Percentiles rank a stretch among this genome's conserved stretches.
These are phyloP conservation scores for Periconia sp. DNA, from an alignment of 2,329 filamentous ascomycete species.

Conservation along the genomic window DNA sequence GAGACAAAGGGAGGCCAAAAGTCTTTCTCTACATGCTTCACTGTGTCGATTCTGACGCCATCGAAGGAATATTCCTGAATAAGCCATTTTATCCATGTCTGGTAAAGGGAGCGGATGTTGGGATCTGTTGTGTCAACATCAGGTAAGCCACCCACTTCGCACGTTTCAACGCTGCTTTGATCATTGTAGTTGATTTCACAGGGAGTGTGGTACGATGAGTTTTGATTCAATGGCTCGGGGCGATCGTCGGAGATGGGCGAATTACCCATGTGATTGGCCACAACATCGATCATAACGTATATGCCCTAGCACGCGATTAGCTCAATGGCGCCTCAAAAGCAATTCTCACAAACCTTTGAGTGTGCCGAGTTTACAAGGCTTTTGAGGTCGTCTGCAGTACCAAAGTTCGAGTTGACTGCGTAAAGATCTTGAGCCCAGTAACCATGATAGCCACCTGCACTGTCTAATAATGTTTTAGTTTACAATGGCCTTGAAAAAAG, in stretches of 20 bases:
- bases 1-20: conserved; percentile 59
- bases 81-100: conserved; percentile 36
- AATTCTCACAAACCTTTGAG: conserved; percentile 44
- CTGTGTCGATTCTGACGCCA: conserved; percentile 63
- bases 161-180: conserved; percentile 34
- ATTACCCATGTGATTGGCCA: conserved; percentile 51
- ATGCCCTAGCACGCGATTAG: conserved; percentile 9
- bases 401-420: conserved; percentile 52
- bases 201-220: conserved; percentile 26
- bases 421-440: conserved; percentile 55
- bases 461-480: conserved; percentile 29
- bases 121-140: conserved; percentile 31
- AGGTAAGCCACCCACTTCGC: conserved; percentile 32
- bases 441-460: conserved; percentile 53
- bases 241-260: conserved; percentile 28
- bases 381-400: conserved; percentile 50
- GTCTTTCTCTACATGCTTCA: conserved; percentile 61
- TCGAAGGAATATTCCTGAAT: conserved; percentile 45
- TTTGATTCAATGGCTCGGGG: conserved; percentile 29
- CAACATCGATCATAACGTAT: conserved; percentile 56
- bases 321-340: neutral
- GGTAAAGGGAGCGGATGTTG: conserved; percentile 23
- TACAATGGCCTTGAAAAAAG: neutral
- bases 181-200: conserved; percentile 36
- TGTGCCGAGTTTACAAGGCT: conserved; percentile 51